Evolutionary conservation across 441 rosid genomes (phyloP), one percentile per base, ranked within the genome.

Genomic region (Pelargonium australe): DNA sequence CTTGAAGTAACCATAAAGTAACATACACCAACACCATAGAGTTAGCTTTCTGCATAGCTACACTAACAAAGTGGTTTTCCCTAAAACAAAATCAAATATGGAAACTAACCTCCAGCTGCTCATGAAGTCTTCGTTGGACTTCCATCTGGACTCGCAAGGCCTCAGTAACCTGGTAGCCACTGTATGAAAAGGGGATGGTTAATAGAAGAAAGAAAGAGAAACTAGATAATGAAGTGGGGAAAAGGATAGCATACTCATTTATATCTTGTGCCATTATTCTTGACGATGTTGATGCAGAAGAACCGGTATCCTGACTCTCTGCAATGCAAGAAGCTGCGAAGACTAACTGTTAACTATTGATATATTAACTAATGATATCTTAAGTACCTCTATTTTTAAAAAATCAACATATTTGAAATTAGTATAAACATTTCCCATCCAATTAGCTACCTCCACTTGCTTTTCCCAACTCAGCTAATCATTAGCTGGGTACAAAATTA

Each of bases 61-160:
- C 41, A 5, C 37, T 31, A 2, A 31, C 37, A 31, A 31, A 37
- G 41, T 37, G 3, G 41, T 37, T 5, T 37, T 37, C 41, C 8
- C 8, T 37, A 37, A 31, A 31, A 31, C n/a, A 49, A 49, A n/a
- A 51, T 2, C 5, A 12, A 31, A 31, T 51, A n/a, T 51, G 65
- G 71, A 73, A 57, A 75, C 88, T 66, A 73, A 91, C 98, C 98
- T 93, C 98, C 71, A 94, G 80, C 77, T 94, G 96, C 76, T 93
- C 97, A 51, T 91, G 97, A 64, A 89, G 84, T 82, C 91, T 85
- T 72, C 96, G 75, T 72, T 94, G 98, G 67, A 94, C 96, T 88
- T 94, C 98, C 98, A 94, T 91, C 80, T 94, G 98, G 4, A 87
- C 92, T 64, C 95, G 81, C 75, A 94, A 79, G 71, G 98, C 97